Conservation (phyloP, 306 rosid genomes). For the Prosopis cineraria region DNA sequence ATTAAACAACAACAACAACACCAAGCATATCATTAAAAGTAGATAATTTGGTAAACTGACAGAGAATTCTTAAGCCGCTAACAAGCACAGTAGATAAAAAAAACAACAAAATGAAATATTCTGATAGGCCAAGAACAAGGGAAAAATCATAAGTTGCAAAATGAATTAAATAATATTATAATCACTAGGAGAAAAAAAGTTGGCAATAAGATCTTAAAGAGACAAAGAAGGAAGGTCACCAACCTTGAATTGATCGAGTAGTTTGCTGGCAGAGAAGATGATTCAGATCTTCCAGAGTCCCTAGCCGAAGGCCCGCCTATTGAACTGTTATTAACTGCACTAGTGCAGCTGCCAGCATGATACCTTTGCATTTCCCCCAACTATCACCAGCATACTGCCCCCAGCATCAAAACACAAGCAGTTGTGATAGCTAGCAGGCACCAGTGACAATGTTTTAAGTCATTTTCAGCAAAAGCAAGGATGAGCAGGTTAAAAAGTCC, state of each 20-base stretch:
- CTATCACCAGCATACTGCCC: slow-evolving; percentile 91
- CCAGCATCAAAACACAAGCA: slow-evolving; percentile 63
- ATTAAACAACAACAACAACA: too few species aligned
- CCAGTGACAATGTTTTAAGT: slow-evolving; percentile 22
- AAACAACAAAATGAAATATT: slow-evolving; percentile 4
- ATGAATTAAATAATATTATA: slow-evolving; percentile 11
- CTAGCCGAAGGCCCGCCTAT: slow-evolving; percentile 79
- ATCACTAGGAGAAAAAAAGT: neutral
- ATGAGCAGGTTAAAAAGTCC: slow-evolving; percentile 10
- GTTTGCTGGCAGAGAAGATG: slow-evolving; percentile 73
- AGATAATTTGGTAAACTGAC: neutral
- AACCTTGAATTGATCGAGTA: slow-evolving; percentile 76
- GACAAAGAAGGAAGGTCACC: slow-evolving; percentile 19
- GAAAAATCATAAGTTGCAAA: slow-evolving; percentile 1
- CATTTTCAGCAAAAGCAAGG: slow-evolving; percentile 33
- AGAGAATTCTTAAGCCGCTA: neutral
- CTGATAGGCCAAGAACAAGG: neutral
- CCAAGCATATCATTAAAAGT: slow-evolving; percentile 8
- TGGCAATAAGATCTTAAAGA: neutral
- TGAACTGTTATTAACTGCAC: slow-evolving; percentile 87
- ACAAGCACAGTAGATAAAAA: neutral
- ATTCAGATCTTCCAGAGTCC: slow-evolving; percentile 82
- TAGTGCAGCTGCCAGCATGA: slow-evolving; percentile 83
- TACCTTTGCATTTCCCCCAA: slow-evolving; percentile 90
- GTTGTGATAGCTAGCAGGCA: slow-evolving; percentile 47